phyloP scores from a whole-genome alignment of 108 stramenopile species.

The Fistulifera pelliculosa region DNA sequence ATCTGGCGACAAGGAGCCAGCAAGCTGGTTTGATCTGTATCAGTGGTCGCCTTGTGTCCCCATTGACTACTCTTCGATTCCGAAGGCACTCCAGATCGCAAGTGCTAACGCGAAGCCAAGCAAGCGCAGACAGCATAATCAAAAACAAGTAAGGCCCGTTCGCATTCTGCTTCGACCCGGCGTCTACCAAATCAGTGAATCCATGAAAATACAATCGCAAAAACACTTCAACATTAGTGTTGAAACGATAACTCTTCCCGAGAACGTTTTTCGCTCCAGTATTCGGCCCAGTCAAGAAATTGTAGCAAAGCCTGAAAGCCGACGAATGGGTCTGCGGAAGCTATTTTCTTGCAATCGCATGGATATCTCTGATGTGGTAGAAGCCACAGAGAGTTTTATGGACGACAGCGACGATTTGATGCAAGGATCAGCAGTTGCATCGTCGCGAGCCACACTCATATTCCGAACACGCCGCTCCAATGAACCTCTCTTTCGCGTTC shows the following conservation, averaged over 20 bases:
- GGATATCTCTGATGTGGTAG: slow-evolving; percentile 27
- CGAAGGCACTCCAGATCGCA: slow-evolving; percentile 31
- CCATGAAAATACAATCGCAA: slow-evolving; percentile 49
- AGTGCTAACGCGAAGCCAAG: too few relatives aligned
- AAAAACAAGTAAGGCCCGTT: neutral
- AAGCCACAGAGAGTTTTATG: slow-evolving; percentile 19
- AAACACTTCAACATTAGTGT: slow-evolving; percentile 15
- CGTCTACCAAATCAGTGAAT: slow-evolving; percentile 56
- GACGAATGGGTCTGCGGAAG: slow-evolving; percentile 29
- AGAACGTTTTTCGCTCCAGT: too few relatives aligned
- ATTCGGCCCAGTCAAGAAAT: too few relatives aligned
- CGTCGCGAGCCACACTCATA: slow-evolving; percentile 48
- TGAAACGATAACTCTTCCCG: too few relatives aligned
- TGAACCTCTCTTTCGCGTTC: slow-evolving; percentile 54
- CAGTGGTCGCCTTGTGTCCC: slow-evolving; percentile 65
- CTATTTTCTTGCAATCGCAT: slow-evolving; percentile 19
- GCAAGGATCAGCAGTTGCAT: slow-evolving; percentile 12
- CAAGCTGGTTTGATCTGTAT: slow-evolving; percentile 58
- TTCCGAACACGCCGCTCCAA: slow-evolving; percentile 40
- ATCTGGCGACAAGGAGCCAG: slow-evolving; percentile 38
- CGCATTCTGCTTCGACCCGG: slow-evolving; percentile 2
- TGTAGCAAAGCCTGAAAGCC: too few relatives aligned
- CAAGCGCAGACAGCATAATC: too few relatives aligned
- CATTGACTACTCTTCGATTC: slow-evolving; percentile 54
- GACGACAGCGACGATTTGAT: slow-evolving; percentile 24